A percentile compares a stretch with the other conserved stretches of the same genome.
These are phyloP conservation scores for Boletus pseudo-olivaceus DNA, from an alignment of 768 basidiomycete genomes.

Conservation along the genomic window DNA sequence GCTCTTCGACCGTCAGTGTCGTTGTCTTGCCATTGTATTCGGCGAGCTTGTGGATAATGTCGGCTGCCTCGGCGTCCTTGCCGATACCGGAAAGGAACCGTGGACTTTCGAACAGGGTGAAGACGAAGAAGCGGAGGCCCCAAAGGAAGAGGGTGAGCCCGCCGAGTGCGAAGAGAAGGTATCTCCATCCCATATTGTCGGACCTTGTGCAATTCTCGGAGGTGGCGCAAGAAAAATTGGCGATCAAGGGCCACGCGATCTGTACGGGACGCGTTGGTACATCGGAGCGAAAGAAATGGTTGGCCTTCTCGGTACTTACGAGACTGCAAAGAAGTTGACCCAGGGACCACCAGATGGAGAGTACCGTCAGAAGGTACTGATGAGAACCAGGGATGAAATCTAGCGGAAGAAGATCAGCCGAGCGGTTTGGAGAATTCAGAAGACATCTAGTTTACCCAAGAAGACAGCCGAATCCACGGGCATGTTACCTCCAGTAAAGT, in stretches of 20 bases:
- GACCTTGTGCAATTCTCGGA: conserved; percentile 35
- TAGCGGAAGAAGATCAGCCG: conserved; percentile 18
- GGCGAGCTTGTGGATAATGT: conserved; percentile 47
- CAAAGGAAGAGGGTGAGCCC: conserved; percentile 52
- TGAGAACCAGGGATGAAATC: conserved; percentile 52
- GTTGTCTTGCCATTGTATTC: conserved; percentile 45
- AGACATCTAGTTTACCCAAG: conserved; percentile 33
- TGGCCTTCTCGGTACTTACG: conserved; percentile 23
- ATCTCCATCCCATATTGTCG: conserved; percentile 64
- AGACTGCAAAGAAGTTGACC: conserved; percentile 52
- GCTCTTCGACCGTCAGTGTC: conserved; percentile 42
- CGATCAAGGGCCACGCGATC: conserved; percentile 60
- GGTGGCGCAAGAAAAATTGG: conserved; percentile 48
- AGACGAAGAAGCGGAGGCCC: conserved; percentile 48
- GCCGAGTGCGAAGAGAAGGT: conserved; percentile 52
- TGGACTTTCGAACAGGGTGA: conserved; percentile 54
- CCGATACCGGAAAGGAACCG: conserved; percentile 56
- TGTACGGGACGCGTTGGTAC: conserved; percentile 11
- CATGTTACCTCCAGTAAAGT: conserved; percentile 39
- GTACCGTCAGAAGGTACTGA: conserved; percentile 55
- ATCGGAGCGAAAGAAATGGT: not conserved
- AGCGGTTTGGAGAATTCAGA: not conserved
- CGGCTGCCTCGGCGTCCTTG: conserved; percentile 48
- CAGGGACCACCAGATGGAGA: conserved; percentile 59
- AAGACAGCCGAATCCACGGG: conserved; percentile 55